These are phyloP conservation scores for Saccharomyces kudriavzevii DNA, from an alignment of 805 yeast genomes.

Conservation along the genomic window DNA sequence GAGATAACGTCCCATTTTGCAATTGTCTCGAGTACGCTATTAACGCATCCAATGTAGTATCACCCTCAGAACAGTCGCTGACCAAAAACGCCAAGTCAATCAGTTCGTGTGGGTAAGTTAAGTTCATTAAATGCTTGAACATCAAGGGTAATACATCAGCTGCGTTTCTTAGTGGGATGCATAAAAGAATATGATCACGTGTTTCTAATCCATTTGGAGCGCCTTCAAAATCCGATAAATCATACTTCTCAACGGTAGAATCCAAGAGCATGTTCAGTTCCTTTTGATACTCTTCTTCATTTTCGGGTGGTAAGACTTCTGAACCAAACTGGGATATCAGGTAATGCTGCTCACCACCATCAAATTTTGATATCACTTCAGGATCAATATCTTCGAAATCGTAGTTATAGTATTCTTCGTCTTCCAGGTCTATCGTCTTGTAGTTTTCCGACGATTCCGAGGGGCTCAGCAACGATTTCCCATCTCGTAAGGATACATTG, in stretches of 20 bases:
- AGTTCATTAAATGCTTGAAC: conserved; percentile 77
- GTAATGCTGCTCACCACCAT: conserved; percentile 34
- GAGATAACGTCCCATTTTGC: conserved; percentile 60
- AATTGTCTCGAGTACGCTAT: conserved; percentile 57
- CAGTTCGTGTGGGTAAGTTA: conserved; percentile 73
- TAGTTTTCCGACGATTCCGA: background rate
- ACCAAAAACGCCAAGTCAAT: conserved; percentile 77
- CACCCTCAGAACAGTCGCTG: conserved; percentile 65
- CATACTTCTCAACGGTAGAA: conserved; percentile 51
- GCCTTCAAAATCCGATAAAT: conserved; percentile 52
- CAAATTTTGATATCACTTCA: conserved; percentile 29
- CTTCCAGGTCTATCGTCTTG: conserved; percentile 17
- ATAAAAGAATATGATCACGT: conserved; percentile 58
- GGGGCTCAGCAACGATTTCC: background rate
- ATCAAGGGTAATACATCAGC: conserved; percentile 70
- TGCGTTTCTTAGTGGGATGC: conserved; percentile 76
- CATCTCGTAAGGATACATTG: background rate
- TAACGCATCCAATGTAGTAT: conserved; percentile 56
- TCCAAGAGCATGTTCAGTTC: conserved; percentile 36
- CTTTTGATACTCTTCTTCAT: conserved; percentile 20
- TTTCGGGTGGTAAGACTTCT: conserved; percentile 26
- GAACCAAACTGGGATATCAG: conserved; percentile 31
- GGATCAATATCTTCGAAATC: conserved; percentile 32
- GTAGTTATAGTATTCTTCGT: conserved; percentile 28
- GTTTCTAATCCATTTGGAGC: conserved; percentile 39